A percentile compares a stretch with the other conserved stretches of the same genome.
Evolutionary conservation across 2,329 filamentous ascomycete genomes (phyloP).

Genomic region (Falciphora oryzae): DNA sequence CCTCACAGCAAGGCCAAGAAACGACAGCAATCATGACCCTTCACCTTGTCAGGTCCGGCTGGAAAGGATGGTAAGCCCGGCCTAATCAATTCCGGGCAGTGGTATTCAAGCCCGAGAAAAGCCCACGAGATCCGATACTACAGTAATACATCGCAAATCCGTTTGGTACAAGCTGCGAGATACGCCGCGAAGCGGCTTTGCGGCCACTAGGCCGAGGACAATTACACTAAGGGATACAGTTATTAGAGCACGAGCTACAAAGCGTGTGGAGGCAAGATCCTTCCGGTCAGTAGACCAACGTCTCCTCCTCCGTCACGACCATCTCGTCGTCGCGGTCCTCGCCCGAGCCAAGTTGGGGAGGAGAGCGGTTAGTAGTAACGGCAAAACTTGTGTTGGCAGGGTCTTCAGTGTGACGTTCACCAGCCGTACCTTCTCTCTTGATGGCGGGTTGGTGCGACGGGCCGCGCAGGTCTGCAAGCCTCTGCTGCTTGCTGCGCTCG

Average conservation of each 20-base stretch:
- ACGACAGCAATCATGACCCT: no score
- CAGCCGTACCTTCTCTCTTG: constrained; percentile 25
- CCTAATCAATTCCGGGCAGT: no score
- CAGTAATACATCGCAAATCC: no score
- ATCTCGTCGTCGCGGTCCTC: constrained; percentile 62
- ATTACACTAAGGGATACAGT: neutral
- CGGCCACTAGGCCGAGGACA: neutral
- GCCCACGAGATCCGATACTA: no score
- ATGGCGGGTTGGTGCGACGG: constrained; percentile 11
- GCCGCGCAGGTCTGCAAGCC: constrained; percentile 31
- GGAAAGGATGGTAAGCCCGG: no score
- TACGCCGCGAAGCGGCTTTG: neutral
- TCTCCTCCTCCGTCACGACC: constrained; percentile 82
- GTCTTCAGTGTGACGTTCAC: constrained; percentile 38
- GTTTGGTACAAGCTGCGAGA: no score
- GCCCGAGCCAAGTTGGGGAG: constrained; percentile 21
- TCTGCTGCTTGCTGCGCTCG: constrained; percentile 39
- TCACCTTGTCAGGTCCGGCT: no score
- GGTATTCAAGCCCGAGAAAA: no score
- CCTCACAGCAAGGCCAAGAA: no score
- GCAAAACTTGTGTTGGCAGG: constrained; percentile 27
- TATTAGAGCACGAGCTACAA: neutral
- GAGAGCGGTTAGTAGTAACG: constrained; percentile 27
- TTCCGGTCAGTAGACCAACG: constrained; percentile 72
- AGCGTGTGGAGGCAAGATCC: neutral